These are phyloP conservation scores for Pulveroboletus sp. DNA, from an alignment of 768 basidiomycete genomes.

Conservation along the genomic window DNA sequence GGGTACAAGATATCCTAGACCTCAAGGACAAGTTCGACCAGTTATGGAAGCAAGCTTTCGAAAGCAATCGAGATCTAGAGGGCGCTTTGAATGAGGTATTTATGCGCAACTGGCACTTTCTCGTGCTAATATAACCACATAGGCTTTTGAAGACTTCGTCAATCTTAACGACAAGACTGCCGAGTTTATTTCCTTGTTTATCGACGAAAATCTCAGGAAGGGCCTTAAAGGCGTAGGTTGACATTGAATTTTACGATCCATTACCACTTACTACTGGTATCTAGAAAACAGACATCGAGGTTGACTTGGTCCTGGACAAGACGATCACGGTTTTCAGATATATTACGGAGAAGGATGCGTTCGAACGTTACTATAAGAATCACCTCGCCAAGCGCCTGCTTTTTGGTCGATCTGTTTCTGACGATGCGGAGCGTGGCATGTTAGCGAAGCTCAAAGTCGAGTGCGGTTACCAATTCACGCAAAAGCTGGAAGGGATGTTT, in stretches of 20 bases:
- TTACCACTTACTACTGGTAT: neutral
- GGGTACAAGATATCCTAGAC: conserved; percentile 89
- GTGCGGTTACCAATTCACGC: conserved; percentile 94
- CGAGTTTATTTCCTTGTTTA: conserved; percentile 94
- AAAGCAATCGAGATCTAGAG: conserved; percentile 70
- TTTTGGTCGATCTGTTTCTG: conserved; percentile 81
- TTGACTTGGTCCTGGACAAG: conserved; percentile 87
- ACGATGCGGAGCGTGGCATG: conserved; percentile 98
- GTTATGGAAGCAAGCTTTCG: conserved; percentile 68
- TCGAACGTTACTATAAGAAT: conserved; percentile 95
- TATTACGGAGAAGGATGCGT: conserved; percentile 92
- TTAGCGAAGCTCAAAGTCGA: conserved; percentile 95
- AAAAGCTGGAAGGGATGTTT: conserved; percentile 99
- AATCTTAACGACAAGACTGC: conserved; percentile 84
- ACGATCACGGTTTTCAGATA: conserved; percentile 95
- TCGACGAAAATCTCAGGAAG: conserved; percentile 93
- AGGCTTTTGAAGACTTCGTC: conserved; percentile 93
- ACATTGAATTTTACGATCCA: neutral
- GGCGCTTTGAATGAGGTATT: conserved; percentile 79
- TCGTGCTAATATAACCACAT: conserved; percentile 4
- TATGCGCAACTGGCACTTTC: neutral
- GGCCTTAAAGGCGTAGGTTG: conserved; percentile 85
- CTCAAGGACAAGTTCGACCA: conserved; percentile 89
- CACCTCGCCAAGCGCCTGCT: conserved; percentile 93
- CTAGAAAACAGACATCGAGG: conserved; percentile 92